Conservation (phyloP, 208 protist genomes). For the Leishmania major region DNA sequence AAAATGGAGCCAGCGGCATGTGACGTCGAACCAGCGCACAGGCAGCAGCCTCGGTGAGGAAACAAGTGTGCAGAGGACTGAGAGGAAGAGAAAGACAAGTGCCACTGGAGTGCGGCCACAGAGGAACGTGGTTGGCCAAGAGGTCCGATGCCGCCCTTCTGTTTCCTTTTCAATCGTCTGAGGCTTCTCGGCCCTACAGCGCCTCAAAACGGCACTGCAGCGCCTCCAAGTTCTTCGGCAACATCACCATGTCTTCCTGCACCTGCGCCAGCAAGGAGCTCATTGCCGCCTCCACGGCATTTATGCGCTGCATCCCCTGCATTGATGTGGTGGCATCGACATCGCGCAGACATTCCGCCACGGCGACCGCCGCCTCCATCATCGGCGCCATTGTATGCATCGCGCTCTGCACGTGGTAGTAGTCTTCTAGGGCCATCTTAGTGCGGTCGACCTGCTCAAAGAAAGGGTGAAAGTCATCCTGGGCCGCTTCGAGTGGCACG, state of each 20-base stretch:
- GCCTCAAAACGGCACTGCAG: neutral
- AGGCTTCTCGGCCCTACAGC: neutral
- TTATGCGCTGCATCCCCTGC: neutral
- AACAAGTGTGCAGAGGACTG: neutral
- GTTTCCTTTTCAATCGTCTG: neutral
- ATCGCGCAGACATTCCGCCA: conserved; percentile 14
- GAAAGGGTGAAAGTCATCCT: conserved; percentile 8
- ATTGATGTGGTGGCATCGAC: conserved; percentile 7
- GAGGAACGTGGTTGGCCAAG: neutral
- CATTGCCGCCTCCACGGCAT: conserved; percentile 4
- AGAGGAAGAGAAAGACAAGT: neutral
- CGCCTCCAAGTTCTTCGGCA: conserved; percentile 4
- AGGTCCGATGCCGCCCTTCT: neutral
- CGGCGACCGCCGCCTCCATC: conserved; percentile 19
- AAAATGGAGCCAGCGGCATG: neutral
- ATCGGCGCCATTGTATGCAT: conserved; percentile 8
- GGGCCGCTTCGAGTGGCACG: neutral
- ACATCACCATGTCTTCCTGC: neutral
- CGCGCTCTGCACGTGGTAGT: neutral
- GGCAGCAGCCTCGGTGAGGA: neutral
- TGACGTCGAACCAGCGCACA: neutral
- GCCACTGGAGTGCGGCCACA: neutral
- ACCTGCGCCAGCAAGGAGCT: neutral
- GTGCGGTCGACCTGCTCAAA: neutral
- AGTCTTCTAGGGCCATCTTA: conserved; percentile 4